phyloP scores from a whole-genome alignment of 768 basidiomycete species.

The Trametes villosa region DNA sequence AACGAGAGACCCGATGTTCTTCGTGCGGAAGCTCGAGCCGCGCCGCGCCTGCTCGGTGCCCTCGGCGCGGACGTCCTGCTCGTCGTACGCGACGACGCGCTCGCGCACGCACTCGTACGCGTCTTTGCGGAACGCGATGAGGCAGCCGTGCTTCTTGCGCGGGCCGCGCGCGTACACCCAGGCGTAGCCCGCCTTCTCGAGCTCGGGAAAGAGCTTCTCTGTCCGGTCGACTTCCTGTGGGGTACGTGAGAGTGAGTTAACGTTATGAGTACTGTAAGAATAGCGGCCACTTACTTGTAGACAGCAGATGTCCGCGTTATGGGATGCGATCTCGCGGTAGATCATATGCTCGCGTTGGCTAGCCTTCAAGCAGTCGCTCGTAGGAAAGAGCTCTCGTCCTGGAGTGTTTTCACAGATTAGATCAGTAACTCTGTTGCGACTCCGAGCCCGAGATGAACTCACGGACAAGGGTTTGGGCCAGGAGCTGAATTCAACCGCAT shows the following conservation, averaged over 20 bases:
- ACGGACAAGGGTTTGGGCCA: constrained; percentile 84
- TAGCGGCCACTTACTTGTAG: constrained; percentile 63
- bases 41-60: constrained; percentile 41
- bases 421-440: background rate
- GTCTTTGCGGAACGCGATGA: constrained; percentile 71
- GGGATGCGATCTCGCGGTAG: constrained; percentile 70
- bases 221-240: constrained; percentile 85
- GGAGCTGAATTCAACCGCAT: constrained; percentile 48
- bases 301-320: constrained; percentile 82
- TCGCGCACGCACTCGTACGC: constrained; percentile 52
- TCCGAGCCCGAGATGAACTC: constrained; percentile 38
- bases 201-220: constrained; percentile 67
- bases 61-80: constrained; percentile 51
- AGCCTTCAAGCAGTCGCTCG: constrained; percentile 83
- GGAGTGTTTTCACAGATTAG: background rate
- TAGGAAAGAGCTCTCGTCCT: constrained; percentile 85
- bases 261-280: background rate
- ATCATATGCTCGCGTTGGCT: constrained; percentile 76
- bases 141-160: constrained; percentile 83
- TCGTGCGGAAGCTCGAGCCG: constrained; percentile 71
- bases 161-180: constrained; percentile 71
- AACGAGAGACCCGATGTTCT: constrained; percentile 79
- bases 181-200: constrained; percentile 67
- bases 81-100: constrained; percentile 70
- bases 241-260: background rate